Base-by-base conservation (phyloP, 164 flowering plant genomes). In the Macadamia integrifolia region DNA sequence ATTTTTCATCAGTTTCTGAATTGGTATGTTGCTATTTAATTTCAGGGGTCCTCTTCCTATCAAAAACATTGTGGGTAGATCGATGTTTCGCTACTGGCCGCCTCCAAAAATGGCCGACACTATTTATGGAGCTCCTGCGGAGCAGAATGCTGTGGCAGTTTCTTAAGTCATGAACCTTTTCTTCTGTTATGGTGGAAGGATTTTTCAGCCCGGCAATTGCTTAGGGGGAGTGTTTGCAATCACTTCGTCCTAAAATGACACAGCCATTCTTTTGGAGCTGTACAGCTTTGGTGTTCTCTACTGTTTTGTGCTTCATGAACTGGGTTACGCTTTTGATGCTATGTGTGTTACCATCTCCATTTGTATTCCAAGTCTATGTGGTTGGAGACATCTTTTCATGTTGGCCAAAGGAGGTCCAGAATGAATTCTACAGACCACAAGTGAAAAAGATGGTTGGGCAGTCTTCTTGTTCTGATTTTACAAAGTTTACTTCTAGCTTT, bases 1-100 rank as follows among this genome's bases (percentile, higher is more conserved):
- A 46, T 3, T 46, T 46, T 46, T 46, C 50, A 46, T 9, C 7
- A 46, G 12, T 8, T 46, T 46, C 9, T 8, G 50, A 46, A 4
- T 46, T 8, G 1, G 50, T 46, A 46, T 46, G 50, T 46, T 46
- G 50, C 40, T 35, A 46, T 46, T 44, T 68, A 1, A 75, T 69
- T 83, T 58, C 90, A 94, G 98, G 98, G 98, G 98, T 67, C 98
- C 98, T 0, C 89, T 94, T 66, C 98, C 98, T 9, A 64, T 94
- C 0, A 66, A 87, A 72, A 85, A 86, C 84, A 92, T 94, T 67
- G 74, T 94, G 18, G 95, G 97, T 44, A 86, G 98, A 82, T 94
- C 97, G 2, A 83, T 90, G 40, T 82, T 86, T 70, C 88, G 97
- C 0, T 94, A 94, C 62, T 94, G 98, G 98, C 97, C 98, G 9